phyloP scores from a whole-genome alignment of 176 grass and related monocot genomes.

The sorghum (Sorghum bicolor) region Sorghum_bicolor_NCBIv3 NC_012871.2:61870501-61871000 shows the following conservation, averaged over 20 bases:
- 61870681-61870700: constrained; percentile 66
- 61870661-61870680: constrained; percentile 99
- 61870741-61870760: constrained; percentile 22
- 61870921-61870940: constrained; percentile 75
- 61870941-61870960: constrained; percentile 12
- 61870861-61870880: constrained; percentile 77
- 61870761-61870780: constrained; percentile 1
- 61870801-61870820: constrained; percentile 87
- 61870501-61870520: constrained; percentile 93
- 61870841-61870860: constrained; percentile 69
- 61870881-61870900: constrained; percentile 99
- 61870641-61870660: constrained; percentile 75
- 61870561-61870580: constrained; percentile 63
- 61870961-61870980: neutral
- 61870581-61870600: constrained; percentile 64
- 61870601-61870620: constrained; percentile 60
- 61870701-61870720: constrained; percentile 66
- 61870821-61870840: constrained; percentile 64
- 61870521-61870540: constrained; percentile 50
- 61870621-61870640: constrained; percentile 53
- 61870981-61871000: neutral
- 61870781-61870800: neutral
- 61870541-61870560: constrained; percentile 39
- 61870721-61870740: constrained; percentile 10
- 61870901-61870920: constrained; percentile 84